Base-by-base conservation (phyloP, 345 rosid genomes). In the Populus pruinosa region DNA sequence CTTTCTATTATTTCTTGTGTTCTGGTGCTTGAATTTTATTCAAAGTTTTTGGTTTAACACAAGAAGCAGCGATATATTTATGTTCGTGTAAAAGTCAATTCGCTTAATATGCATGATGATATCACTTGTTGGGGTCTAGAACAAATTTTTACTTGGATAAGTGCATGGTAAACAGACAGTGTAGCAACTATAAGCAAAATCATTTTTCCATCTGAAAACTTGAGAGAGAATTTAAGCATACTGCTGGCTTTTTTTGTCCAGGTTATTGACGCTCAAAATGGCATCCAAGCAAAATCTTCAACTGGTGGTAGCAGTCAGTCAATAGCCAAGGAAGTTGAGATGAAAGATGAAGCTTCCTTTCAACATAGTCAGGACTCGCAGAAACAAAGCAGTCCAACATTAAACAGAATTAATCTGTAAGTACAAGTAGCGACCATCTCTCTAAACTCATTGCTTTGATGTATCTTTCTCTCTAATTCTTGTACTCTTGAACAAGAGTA, bases 371-470 rank as follows among this genome's bases (percentile, higher is more conserved):
- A 70, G 73, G 81, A 73, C 74, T 53, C 80, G 41, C 80, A 69
- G 74, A 83, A 83, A 79, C 90, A 78, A 75, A 79, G 77, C 81
- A 83, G 55, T 76, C 87, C 91, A 71, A 85, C 87, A 10, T 70
- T 91, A 72, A 88, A 92, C 87, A 84, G 97, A 76, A 93, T 90
- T 39, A 88, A 86, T 81, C 91, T 89, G 98, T 96, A 82, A 89
- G 99, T 83, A 47, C 27, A 69, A 73, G 7, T 21, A 0, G 2
- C 31, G 49, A 27, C 67, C 67, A 10, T 10, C 20, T 2, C 43
- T 67, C 18, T 20, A 63, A 67, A n/a, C n/a, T 8, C 47, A 21
- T 6, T n/a, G 27, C 12, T 2, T 41, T 3, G 6, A 43, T 75
- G n/a, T 74, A 2, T 29, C 14, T 5, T 47, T 10, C 59, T 18